Evolutionary conservation across 306 rosid genomes (phyloP).

Genomic region (Acacia confusa): DNA sequence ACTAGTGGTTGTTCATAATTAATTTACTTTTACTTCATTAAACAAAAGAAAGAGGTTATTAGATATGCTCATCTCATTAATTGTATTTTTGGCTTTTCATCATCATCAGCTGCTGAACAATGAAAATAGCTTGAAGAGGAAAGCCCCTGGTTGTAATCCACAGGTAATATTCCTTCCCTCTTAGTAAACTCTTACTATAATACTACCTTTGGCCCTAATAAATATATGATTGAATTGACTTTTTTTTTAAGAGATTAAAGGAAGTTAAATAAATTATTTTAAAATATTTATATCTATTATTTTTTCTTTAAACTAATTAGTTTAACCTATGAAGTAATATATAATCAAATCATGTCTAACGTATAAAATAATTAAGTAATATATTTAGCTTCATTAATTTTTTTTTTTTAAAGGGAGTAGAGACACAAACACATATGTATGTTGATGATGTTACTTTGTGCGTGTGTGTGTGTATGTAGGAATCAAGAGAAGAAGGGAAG

Average conservation of each 20-base stretch:
- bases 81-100: background rate
- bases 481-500: conserved; percentile 56
- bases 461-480: conserved; percentile 38
- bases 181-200: background rate
- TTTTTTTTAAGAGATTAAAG: too few species aligned
- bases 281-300: too few species aligned
- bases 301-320: too few species aligned
- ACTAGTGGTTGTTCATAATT: background rate
- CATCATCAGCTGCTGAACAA: conserved; percentile 52
- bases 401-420: too few species aligned
- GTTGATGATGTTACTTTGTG: background rate
- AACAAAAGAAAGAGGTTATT: background rate
- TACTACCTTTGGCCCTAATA: too few species aligned
- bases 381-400: too few species aligned
- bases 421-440: background rate
- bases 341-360: too few species aligned
- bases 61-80: conserved; percentile 8
- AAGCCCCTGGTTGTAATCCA: conserved; percentile 46
- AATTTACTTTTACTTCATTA: background rate
- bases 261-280: too few species aligned
- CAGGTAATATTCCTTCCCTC: conserved; percentile 39
- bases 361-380: too few species aligned
- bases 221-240: too few species aligned
- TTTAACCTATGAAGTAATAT: too few species aligned
- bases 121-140: conserved; percentile 81